Base-by-base conservation (phyloP, 139 green algal genomes). In the Coelastrella sp. region DNA sequence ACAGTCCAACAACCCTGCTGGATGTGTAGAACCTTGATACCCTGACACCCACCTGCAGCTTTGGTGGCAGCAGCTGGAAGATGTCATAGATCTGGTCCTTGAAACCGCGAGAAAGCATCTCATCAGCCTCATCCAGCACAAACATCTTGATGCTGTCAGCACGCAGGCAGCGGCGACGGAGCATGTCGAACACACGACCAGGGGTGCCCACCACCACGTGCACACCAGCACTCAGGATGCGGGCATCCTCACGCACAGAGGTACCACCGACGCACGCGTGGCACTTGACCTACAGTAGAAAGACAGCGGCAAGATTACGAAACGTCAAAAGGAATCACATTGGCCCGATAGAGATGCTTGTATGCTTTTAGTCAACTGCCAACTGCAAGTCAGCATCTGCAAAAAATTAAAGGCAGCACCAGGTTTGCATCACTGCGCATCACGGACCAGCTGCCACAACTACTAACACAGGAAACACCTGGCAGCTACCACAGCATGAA, bases 21-120 rank as follows among this genome's bases (percentile, higher is more conserved):
- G 32, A 47, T 47, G 32, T 47, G 32, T 47, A 47, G 1, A 47
- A 47, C 32, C 32, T 47, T 74, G 22, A n/a, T 64, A 61, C n/a
- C 10, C 73, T 17, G 11, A 22, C 93, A 0, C 90, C 0, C 32
- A 98, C 97, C 96, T 99, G 97, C 84, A 99, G 96, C 97, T 99
- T 99, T 81, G 97, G 95, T 20, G 98, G 98, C 93, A 99, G 96
- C 92, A 99, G 96, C 95, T 98, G 95, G 97, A 99, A 99, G 95
- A 99, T 99, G 96, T 99, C 98, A 91, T 99, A 99, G 91, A 99
- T 99, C 95, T 99, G 98, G 94, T 99, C 98, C 97, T 99, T 99
- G 96, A 99, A 99, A 75, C 98, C 98, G 86, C 98, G 95, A 71
- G 95, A 98, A 14, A 99, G 95, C 98, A 99, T 99, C 95, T 99